A percentile compares a stretch with the other conserved stretches of the same genome.
Evolutionary conservation across 495 filamentous ascomycete species (phyloP).

Genomic region (Aspergillus asperescens): DNA sequence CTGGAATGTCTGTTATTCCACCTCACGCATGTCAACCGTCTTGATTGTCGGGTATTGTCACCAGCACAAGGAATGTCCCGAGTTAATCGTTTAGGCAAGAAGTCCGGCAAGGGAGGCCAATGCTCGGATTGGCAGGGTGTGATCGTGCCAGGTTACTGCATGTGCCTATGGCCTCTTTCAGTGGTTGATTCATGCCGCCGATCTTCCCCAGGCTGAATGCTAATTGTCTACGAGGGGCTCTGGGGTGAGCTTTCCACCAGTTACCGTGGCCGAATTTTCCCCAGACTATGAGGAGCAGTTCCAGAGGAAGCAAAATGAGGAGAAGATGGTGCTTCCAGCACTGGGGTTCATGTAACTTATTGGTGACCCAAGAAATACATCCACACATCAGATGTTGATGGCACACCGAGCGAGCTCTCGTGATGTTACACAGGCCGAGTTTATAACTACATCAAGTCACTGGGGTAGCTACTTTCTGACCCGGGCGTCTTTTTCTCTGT

Average conservation of each 20-base stretch:
- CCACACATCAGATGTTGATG: not conserved
- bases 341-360: not conserved
- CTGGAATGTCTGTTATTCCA: not conserved
- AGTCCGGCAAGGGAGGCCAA: not conserved
- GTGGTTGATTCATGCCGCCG: slow-evolving; percentile 10
- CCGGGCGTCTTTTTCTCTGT: not conserved
- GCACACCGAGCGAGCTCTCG: not conserved
- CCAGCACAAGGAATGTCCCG: not conserved
- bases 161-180: not conserved
- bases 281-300: not conserved
- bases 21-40: not conserved
- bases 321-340: not conserved
- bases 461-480: not conserved
- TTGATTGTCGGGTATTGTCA: not conserved
- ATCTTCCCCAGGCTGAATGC: slow-evolving; percentile 10
- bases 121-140: not conserved
- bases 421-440: slow-evolving; percentile 5
- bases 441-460: slow-evolving; percentile 6
- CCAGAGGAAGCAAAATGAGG: slow-evolving; percentile 2
- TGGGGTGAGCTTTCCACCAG: slow-evolving; percentile 7
- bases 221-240: not conserved
- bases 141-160: not conserved
- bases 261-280: not conserved
- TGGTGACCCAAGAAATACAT: not conserved
- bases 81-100: not conserved